Base-by-base conservation (phyloP, 2,329 filamentous ascomycete species). In the Aspergillus ruber region DNA sequence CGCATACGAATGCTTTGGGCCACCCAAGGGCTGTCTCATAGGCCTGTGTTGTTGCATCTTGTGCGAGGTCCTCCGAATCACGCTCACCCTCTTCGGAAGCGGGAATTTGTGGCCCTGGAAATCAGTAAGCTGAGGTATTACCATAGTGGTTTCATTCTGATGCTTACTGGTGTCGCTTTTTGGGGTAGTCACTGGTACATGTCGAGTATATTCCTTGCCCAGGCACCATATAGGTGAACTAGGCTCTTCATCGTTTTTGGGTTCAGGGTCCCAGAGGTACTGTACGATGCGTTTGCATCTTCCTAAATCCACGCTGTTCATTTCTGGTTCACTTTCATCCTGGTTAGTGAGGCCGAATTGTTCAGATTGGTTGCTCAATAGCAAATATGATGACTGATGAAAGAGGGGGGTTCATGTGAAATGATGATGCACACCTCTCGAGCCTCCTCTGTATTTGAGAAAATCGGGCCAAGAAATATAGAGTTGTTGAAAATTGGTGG, bases 241-340 rank as follows among this genome's bases (percentile, higher is more conserved):
- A 33, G 79, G 76, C 49, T 72, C 66, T 48, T 83, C 75, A 64
- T 95, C 84, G 70, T 96, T 95, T 53, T 80, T 82, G 5, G 90
- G 90, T 54, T 90, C 84, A 0, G 90, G 89, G 59, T 96, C 90
- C 85, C 90, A 95, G 62, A 97, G 85, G 72, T 88, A 89, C 70
- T 91, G 87, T 50, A 96, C 84, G 58, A 96, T 83, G 54, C 86
- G 86, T 69, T 88, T 87, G 63, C 84, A 83, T 57, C 86, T 85
- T 57, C 86, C 81, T 50, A 94, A 74, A 61, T 95, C 88, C 47
- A 86, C 81, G 48, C 79, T 83, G 61, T 78, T 77, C 82, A 85
- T 83, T 57, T 53, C 50, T 46, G 47, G 5, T 39, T 36, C 13
- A 36, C 36, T 15, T 18, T 39, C 18, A 12, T 39, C 4, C 12